Percentiles rank a stretch among this genome's conserved stretches.
phyloP scores from a whole-genome alignment of 495 filamentous ascomycete genomes.

The Saxispiralis lemnorum region DNA sequence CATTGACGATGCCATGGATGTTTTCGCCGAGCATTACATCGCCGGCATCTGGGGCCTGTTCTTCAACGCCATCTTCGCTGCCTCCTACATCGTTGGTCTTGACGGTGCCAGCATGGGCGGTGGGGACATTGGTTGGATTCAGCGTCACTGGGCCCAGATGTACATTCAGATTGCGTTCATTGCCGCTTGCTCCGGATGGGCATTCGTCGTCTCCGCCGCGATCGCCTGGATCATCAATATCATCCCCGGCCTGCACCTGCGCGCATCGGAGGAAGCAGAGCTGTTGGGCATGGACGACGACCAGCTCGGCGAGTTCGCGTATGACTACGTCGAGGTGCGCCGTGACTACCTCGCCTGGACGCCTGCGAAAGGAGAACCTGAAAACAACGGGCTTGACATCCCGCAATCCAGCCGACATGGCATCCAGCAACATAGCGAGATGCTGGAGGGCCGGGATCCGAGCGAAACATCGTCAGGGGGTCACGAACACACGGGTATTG shows the following conservation, averaged over 20 bases:
- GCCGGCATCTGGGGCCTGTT: constrained; percentile 84
- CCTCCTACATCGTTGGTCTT: constrained; percentile 76
- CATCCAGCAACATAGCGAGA: constrained; percentile 58
- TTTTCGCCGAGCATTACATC: constrained; percentile 93
- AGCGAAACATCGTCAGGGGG: constrained; percentile 29
- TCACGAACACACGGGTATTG: constrained; percentile 25
- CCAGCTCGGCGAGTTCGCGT: constrained; percentile 95
- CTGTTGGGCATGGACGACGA: constrained; percentile 97
- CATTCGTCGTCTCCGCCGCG: constrained; percentile 69
- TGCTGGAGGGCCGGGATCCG: constrained; percentile 45
- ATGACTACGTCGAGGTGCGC: constrained; percentile 97
- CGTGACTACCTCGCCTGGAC: constrained; percentile 97
- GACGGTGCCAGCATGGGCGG: constrained; percentile 77
- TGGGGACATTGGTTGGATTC: constrained; percentile 60
- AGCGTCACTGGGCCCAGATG: constrained; percentile 75
- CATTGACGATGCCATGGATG: constrained; percentile 94
- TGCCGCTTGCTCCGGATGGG: constrained; percentile 51
- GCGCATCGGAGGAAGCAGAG: constrained; percentile 90
- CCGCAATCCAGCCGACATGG: constrained; percentile 59
- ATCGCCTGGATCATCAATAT: constrained; percentile 73
- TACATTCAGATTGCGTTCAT: constrained; percentile 89
- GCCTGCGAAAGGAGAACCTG: constrained; percentile 56
- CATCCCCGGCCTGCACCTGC: constrained; percentile 77
- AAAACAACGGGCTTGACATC: constrained; percentile 40
- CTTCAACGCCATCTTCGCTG: constrained; percentile 83